phyloP scores from a whole-genome alignment of 345 rosid genomes.

The Turritis glabra region DNA sequence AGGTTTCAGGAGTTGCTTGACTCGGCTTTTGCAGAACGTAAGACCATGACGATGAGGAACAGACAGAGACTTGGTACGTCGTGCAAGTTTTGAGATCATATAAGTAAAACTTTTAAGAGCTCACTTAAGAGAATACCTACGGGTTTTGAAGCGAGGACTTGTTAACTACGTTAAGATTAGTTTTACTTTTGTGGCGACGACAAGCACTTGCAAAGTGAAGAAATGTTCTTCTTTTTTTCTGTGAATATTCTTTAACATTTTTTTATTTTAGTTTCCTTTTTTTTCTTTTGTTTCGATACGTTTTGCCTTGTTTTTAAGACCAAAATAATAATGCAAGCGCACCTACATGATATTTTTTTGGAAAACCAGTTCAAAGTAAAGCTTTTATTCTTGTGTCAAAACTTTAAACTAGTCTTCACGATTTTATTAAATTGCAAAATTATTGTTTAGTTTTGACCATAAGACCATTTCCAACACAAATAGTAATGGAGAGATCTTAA shows the following conservation, averaged over 20 bases:
- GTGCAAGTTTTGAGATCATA: conserved; percentile 57
- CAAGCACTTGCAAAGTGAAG: neutral
- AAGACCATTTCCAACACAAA: too few species aligned
- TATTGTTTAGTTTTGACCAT: too few species aligned
- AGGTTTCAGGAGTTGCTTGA: conserved; percentile 54
- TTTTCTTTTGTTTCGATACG: neutral
- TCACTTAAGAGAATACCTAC: neutral
- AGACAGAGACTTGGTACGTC: conserved; percentile 68
- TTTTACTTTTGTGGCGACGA: conserved; percentile 12
- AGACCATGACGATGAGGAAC: conserved; percentile 43
- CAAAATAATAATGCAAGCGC: too few species aligned
- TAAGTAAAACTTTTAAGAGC: neutral
- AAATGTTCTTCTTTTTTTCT: neutral
- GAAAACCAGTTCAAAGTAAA: too few species aligned
- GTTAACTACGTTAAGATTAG: conserved; percentile 23
- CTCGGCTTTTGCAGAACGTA: conserved; percentile 49
- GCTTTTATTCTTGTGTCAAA: too few species aligned
- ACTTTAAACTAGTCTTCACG: too few species aligned
- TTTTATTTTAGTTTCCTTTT: neutral
- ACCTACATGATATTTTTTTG: too few species aligned
- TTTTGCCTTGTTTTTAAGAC: too few species aligned
- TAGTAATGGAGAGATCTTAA: too few species aligned
- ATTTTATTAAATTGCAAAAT: too few species aligned
- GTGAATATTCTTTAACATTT: neutral
- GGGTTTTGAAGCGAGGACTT: conserved; percentile 3